phyloP scores from a whole-genome alignment of 148 eudicot species.

The Amaranthus hypochondriacus region DNA sequence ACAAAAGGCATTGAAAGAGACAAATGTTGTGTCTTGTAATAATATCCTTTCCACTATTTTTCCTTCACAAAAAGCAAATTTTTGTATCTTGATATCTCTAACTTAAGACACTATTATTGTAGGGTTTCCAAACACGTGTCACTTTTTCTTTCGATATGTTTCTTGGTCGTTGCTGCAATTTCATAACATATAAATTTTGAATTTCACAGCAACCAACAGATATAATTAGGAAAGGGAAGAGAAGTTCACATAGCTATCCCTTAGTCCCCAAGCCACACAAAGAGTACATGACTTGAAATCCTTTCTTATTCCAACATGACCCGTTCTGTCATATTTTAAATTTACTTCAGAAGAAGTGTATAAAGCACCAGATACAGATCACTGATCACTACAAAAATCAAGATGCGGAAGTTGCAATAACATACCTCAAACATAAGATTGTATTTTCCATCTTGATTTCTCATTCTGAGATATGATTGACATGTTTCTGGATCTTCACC shows the following conservation, averaged over 20 bases:
- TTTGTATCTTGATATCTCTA: not conserved
- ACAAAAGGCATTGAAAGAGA: too few species aligned
- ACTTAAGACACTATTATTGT: not conserved
- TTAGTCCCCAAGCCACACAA: not conserved
- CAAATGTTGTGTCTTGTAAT: too few species aligned
- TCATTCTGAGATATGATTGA: slow-evolving; percentile 93
- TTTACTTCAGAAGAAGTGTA: not conserved
- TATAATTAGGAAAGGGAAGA: not conserved
- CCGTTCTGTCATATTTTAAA: not conserved
- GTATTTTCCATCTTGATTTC: slow-evolving; percentile 94
- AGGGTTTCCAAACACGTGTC: not conserved
- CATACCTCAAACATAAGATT: slow-evolving; percentile 98
- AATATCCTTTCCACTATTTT: not conserved
- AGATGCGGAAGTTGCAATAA: slow-evolving; percentile 11
- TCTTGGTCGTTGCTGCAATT: not conserved
- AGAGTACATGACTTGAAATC: not conserved
- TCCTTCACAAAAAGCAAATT: not conserved
- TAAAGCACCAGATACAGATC: not conserved
- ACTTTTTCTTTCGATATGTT: not conserved
- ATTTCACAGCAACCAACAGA: too few species aligned
- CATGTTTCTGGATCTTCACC: slow-evolving; percentile 99
- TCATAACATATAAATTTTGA: not conserved
- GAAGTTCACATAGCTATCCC: not conserved
- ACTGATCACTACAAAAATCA: not conserved
- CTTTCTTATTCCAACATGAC: not conserved